Conservation (phyloP, 371 early-diverging fungal genomes). For the Lichtheimia corymbifera region DNA sequence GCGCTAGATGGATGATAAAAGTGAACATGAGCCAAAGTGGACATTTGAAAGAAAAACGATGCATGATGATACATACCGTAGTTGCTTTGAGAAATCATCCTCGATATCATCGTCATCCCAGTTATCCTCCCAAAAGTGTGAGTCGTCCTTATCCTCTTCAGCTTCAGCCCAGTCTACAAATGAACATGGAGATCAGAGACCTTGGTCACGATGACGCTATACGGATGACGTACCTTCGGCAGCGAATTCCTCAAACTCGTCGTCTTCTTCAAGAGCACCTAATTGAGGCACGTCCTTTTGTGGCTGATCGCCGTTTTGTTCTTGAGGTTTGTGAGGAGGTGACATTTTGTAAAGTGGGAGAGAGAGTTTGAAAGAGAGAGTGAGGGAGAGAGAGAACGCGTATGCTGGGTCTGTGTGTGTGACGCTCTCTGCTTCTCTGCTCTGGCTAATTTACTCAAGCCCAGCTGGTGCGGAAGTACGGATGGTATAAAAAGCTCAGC, state of each 20-base stretch:
- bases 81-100: conserved; percentile 88
- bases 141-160: conserved; percentile 75
- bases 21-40: no score
- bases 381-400: neutral
- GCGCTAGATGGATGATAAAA: neutral
- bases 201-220: neutral
- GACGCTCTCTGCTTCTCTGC: neutral
- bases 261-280: conserved; percentile 84
- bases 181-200: neutral
- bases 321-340: conserved; percentile 24
- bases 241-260: conserved; percentile 91
- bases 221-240: conserved; percentile 68
- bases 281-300: conserved; percentile 54
- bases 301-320: conserved; percentile 25
- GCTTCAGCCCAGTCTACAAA: conserved; percentile 81
- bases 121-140: conserved; percentile 84
- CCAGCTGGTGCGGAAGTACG: no score
- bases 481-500: no score
- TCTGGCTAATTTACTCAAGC: no score
- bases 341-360: neutral
- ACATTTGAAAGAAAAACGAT: neutral
- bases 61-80: conserved; percentile 51
- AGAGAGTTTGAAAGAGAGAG: neutral
- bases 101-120: conserved; percentile 93
- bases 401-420: neutral